A percentile compares a stretch with the other conserved stretches of the same genome.
These are phyloP conservation scores for Guyanaporus albipodus DNA, from an alignment of 768 basidiomycete species.

Conservation along the genomic window DNA sequence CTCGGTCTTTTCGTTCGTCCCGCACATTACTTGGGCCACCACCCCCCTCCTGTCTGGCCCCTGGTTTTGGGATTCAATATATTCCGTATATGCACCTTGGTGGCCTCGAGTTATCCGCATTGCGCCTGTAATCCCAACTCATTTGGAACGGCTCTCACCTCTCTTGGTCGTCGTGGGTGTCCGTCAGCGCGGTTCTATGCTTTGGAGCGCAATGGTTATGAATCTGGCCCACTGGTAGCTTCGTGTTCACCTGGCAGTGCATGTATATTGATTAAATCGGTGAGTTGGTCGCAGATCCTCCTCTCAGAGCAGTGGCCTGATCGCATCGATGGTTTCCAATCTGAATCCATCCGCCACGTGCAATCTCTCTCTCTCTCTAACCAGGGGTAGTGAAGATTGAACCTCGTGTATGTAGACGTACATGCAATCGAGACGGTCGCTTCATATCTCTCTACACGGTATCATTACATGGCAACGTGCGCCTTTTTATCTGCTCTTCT, in stretches of 20 bases:
- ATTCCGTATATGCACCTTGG: neutral
- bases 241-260: neutral
- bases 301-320: neutral
- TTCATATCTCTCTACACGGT: neutral
- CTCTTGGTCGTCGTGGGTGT: constrained; percentile 4
- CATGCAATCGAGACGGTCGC: neutral
- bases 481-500: neutral
- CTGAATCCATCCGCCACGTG: constrained; percentile 8
- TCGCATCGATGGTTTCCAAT: constrained; percentile 6
- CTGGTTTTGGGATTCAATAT: constrained; percentile 1
- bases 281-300: neutral
- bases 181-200: neutral
- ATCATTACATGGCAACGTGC: neutral
- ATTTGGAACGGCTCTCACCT: constrained; percentile 8
- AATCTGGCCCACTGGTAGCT: neutral
- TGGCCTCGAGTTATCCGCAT: constrained; percentile 24
- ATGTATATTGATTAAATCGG: neutral
- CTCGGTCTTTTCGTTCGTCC: constrained; percentile 5
- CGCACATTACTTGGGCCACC: constrained; percentile 3
- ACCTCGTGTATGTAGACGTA: constrained; percentile 2
- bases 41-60: neutral
- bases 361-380: neutral
- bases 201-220: neutral
- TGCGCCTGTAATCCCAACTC: constrained; percentile 3
- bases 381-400: neutral